A percentile compares a stretch with the other conserved stretches of the same genome.
Conservation (phyloP, 352 stramenopile species). For the Phytophthora meadii region DNA sequence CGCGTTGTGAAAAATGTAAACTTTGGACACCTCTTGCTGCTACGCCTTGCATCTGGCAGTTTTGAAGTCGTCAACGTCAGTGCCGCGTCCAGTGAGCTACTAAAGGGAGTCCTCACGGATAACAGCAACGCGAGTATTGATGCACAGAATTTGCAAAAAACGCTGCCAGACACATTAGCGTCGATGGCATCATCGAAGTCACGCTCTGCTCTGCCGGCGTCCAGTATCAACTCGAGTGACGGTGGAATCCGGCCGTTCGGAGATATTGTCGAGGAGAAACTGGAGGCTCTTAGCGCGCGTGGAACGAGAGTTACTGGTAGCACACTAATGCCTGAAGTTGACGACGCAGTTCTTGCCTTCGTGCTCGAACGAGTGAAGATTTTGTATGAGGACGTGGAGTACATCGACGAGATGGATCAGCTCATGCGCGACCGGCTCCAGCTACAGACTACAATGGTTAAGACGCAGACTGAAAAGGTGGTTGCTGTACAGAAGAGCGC, state of each 20-base stretch:
- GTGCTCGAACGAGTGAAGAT: slow-evolving; percentile 78
- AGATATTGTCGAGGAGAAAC: slow-evolving; percentile 71
- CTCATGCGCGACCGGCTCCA: slow-evolving; percentile 65
- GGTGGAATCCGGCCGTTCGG: slow-evolving; percentile 52
- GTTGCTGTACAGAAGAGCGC: slow-evolving; percentile 48
- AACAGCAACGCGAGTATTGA: slow-evolving; percentile 19
- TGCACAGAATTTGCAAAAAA: slow-evolving; percentile 36
- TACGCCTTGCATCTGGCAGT: slow-evolving; percentile 71
- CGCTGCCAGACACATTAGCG: slow-evolving; percentile 58
- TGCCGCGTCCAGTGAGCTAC: slow-evolving; percentile 69
- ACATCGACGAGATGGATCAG: slow-evolving; percentile 75
- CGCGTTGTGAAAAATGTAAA: slow-evolving; percentile 80
- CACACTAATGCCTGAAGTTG: slow-evolving; percentile 67
- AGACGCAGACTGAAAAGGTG: slow-evolving; percentile 57
- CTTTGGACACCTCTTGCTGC: slow-evolving; percentile 76
- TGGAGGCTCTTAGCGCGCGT: slow-evolving; percentile 56
- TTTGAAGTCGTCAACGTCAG: slow-evolving; percentile 88
- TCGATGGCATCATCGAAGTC: slow-evolving; percentile 57
- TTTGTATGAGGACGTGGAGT: slow-evolving; percentile 82
- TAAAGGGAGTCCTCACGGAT: slow-evolving; percentile 64
- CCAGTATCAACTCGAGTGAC: slow-evolving; percentile 24
- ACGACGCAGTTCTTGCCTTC: slow-evolving; percentile 78
- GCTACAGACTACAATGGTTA: slow-evolving; percentile 68
- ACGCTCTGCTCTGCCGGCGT: slow-evolving; percentile 1
- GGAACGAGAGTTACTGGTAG: slow-evolving; percentile 72